phyloP scores from a whole-genome alignment of 1,139 yeast genomes.

The Wickerhamomyces sp. region DNA sequence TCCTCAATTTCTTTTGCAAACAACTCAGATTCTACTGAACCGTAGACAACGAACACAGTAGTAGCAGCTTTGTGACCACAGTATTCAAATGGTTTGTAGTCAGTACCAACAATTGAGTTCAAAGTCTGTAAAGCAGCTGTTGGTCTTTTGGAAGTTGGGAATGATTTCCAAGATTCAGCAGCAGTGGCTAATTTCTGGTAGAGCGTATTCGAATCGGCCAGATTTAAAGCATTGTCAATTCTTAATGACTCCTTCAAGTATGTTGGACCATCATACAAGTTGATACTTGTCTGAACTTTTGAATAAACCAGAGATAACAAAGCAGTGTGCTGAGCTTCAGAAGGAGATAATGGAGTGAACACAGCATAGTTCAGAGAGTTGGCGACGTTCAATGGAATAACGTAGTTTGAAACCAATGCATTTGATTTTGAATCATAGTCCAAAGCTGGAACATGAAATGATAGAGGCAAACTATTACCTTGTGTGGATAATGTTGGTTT shows the following conservation, averaged over 20 bases:
- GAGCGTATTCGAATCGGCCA: slow-evolving; percentile 39
- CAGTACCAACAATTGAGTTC: slow-evolving; percentile 54
- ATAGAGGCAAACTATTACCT: slow-evolving; percentile 46
- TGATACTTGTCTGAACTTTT: slow-evolving; percentile 54
- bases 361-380: slow-evolving; percentile 66
- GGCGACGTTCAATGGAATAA: slow-evolving; percentile 60
- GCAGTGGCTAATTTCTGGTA: slow-evolving; percentile 33
- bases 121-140: slow-evolving; percentile 45
- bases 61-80: slow-evolving; percentile 56
- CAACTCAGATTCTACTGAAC: slow-evolving; percentile 60
- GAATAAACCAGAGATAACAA: slow-evolving; percentile 65
- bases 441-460: slow-evolving; percentile 70
- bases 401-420: slow-evolving; percentile 60
- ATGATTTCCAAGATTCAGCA: slow-evolving; percentile 22
- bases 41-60: slow-evolving; percentile 73
- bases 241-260: slow-evolving; percentile 54
- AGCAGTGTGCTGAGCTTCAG: slow-evolving; percentile 66
- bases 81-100: slow-evolving; percentile 64
- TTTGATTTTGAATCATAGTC: slow-evolving; percentile 54
- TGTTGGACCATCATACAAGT: slow-evolving; percentile 77
- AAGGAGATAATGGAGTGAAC: slow-evolving; percentile 56
- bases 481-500: slow-evolving; percentile 44
- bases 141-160: slow-evolving; percentile 32
- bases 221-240: slow-evolving; percentile 41
- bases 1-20: slow-evolving; percentile 42